phyloP scores from a whole-genome alignment of 1,284 basidiomycete species.

The Pseudozyma sp. region DNA sequence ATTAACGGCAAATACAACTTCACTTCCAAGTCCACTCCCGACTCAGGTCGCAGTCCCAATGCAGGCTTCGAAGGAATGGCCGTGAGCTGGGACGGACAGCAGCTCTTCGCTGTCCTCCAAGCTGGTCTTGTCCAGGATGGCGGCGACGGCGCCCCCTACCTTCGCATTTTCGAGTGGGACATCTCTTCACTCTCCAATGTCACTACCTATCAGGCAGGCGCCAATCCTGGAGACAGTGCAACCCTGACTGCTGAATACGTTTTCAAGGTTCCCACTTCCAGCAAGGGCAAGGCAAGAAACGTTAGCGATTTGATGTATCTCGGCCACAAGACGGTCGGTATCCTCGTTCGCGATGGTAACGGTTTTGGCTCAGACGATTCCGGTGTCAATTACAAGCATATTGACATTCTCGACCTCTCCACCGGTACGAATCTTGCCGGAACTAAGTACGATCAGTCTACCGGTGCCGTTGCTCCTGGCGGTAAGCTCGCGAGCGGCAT shows the following conservation, averaged over 20 bases:
- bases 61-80: slow-evolving; percentile 78
- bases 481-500: slow-evolving; percentile 73
- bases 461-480: slow-evolving; percentile 73
- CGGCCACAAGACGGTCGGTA: slow-evolving; percentile 55
- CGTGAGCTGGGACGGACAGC: slow-evolving; percentile 72
- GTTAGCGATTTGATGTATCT: slow-evolving; percentile 76
- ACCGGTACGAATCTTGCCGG: slow-evolving; percentile 78
- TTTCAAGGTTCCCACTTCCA: slow-evolving; percentile 75
- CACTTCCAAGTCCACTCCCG: slow-evolving; percentile 73
- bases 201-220: slow-evolving; percentile 65
- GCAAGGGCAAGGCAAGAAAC: slow-evolving; percentile 73
- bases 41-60: slow-evolving; percentile 70
- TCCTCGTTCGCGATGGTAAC: slow-evolving; percentile 76
- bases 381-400: slow-evolving; percentile 72
- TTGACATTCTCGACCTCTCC: slow-evolving; percentile 71
- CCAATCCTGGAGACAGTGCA: slow-evolving; percentile 62
- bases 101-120: slow-evolving; percentile 76
- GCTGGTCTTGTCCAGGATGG: slow-evolving; percentile 76
- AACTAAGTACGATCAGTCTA: slow-evolving; percentile 74
- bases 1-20: slow-evolving; percentile 74
- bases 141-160: slow-evolving; percentile 66
- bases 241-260: slow-evolving; percentile 74
- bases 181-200: slow-evolving; percentile 30
- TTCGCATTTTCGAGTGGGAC: slow-evolving; percentile 42
- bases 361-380: slow-evolving; percentile 74